These are phyloP conservation scores for Backusella sp. DNA, from an alignment of 192 early-diverging fungal species.

Conservation along the genomic window DNA sequence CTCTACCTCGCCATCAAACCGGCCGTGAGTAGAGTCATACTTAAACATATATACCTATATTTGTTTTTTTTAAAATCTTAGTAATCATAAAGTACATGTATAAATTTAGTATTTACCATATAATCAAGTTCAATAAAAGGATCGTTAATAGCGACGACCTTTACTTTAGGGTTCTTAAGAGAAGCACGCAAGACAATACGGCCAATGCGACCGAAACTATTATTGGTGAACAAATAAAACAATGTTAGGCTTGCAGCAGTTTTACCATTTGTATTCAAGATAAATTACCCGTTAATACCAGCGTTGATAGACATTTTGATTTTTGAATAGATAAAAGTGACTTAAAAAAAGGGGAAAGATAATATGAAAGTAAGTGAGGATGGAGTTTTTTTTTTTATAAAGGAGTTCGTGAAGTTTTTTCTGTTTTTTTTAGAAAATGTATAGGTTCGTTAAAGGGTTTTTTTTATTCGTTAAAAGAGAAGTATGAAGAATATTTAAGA, in stretches of 20 bases:
- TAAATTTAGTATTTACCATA: slow-evolving; percentile 57
- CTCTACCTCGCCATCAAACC: slow-evolving; percentile 83
- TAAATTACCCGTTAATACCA: slow-evolving; percentile 24
- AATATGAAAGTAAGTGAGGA: not conserved
- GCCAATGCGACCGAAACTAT: slow-evolving; percentile 95
- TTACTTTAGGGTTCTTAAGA: slow-evolving; percentile 65
- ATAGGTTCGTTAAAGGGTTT: slow-evolving; percentile 10
- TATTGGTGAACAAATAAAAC: not conserved
- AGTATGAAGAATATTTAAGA: not conserved
- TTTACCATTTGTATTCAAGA: not conserved
- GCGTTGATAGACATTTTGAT: slow-evolving; percentile 20
- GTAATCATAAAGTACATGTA: not conserved
- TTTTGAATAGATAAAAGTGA: not conserved
- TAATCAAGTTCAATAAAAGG: slow-evolving; percentile 96
- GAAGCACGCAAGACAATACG: slow-evolving; percentile 94
- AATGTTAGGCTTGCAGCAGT: too few relatives aligned
- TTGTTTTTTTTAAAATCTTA: not conserved
- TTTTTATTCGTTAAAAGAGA: slow-evolving; percentile 11
- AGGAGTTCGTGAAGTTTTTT: not conserved
- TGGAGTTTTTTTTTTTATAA: not conserved
- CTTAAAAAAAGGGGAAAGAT: not conserved
- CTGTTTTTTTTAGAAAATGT: not conserved
- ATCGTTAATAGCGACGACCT: slow-evolving; percentile 94
- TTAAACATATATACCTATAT: slow-evolving; percentile 84
- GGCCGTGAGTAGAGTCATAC: slow-evolving; percentile 99